Evolutionary conservation across 768 basidiomycete species (phyloP), one percentile per base, ranked within the genome.

Genomic region (Tricholoma hemisulphureum): DNA sequence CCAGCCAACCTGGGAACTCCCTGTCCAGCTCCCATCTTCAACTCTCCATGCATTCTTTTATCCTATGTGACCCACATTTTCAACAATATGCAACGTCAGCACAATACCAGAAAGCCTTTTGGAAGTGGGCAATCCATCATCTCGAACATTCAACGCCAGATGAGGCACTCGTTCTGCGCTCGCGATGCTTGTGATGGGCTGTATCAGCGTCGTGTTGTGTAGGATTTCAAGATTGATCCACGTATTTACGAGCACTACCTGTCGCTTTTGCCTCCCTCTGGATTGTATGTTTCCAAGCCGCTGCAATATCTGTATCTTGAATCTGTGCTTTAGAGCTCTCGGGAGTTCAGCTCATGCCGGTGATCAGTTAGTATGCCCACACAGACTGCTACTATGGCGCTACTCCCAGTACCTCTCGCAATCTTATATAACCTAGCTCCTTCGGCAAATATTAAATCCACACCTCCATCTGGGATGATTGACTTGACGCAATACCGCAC

Each of bases 401-500:
- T n/a, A 39, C 53, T 65, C 6, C 71, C 69, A 51, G 60, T 35
- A 39, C 70, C 74, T 16, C 86, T 60, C 75, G 2, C 79, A 78
- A 35, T 87, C 88, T 3, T 91, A 83, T 66, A 65, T 84, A 10
- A 91, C 89, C 2, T 78, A 90, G 67, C 84, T 85, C 58, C 65
- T 16, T 45, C 43, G 14, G 21, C 37, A 21, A 24, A 26, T 10
- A 8, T 29, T 18, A 11, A 26, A 18, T 29, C n/a, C 1, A 9
- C 32, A 16, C 23, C 58, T 24, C 31, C 54, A 16, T 16, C 20
- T 51, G 45, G 51, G 6, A 7, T 29, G 3, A 58, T 73, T 16
- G 64, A 74, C 39, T 31, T 72, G 2, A 43, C 53, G 4, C 11
- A 66, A 20, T 78, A 74, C 59, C 74, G 77, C 46, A 78, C 70